Conservation (phyloP, 1,284 basidiomycete genomes). For the Wallemia mellicola region DNA sequence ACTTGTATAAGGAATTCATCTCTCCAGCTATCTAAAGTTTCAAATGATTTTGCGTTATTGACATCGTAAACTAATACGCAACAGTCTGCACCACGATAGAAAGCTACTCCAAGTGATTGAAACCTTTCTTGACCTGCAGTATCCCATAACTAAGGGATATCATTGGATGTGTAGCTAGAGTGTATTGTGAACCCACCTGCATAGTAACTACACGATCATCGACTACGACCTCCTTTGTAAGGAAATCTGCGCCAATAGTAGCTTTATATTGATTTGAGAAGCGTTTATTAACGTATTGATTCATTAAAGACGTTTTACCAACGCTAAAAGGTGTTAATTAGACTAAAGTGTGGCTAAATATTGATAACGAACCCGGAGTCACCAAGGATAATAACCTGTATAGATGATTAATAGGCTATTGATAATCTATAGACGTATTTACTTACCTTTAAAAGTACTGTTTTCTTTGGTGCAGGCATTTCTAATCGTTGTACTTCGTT, state of each 20-base stretch:
- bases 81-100: constrained; percentile 97
- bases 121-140: constrained; percentile 98
- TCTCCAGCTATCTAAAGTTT: constrained; percentile 87
- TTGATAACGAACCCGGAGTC: constrained; percentile 56
- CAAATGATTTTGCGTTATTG: constrained; percentile 92
- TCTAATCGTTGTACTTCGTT: neutral
- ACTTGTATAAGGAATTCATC: constrained; percentile 79
- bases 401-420: neutral
- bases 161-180: neutral
- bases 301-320: constrained; percentile 99
- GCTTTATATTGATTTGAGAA: constrained; percentile 99
- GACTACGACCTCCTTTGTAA: constrained; percentile 96
- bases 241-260: constrained; percentile 37
- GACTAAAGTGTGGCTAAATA: constrained; percentile 2
- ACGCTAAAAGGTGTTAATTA: constrained; percentile 27
- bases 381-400: constrained; percentile 82
- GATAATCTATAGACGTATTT: neutral
- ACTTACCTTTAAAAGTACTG: constrained; percentile 72
- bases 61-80: constrained; percentile 98
- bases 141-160: constrained; percentile 53
- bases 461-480: constrained; percentile 13
- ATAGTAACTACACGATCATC: constrained; percentile 95
- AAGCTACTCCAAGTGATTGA: constrained; percentile 92
- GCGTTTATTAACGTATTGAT: constrained; percentile 99
- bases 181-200: constrained; percentile 43